Percentiles rank a stretch among this genome's conserved stretches.
Conservation (phyloP, 2,329 filamentous ascomycete species). For the Dactylellina sp. region DNA sequence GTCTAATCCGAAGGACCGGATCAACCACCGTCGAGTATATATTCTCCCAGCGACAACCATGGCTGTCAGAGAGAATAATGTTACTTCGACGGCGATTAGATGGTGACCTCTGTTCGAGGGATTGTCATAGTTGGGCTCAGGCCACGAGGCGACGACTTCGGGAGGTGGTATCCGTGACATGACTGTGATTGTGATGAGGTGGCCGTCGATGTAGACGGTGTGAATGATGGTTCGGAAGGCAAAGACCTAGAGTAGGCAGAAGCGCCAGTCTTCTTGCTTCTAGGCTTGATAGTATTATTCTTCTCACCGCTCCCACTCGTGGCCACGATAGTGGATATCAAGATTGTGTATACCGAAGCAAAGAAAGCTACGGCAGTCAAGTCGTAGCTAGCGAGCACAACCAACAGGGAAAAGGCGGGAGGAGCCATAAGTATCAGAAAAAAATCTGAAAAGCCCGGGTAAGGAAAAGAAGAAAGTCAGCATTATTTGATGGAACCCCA, state of each 20-base stretch:
- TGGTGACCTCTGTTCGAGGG: conserved; percentile 66
- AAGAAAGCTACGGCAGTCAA: conserved; percentile 55
- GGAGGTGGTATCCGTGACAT: conserved; percentile 62
- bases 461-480: conserved; percentile 9
- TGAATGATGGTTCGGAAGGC: neutral
- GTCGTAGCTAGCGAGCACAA: conserved; percentile 53
- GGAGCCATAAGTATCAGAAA: conserved; percentile 50
- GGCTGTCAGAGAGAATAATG: conserved; percentile 64
- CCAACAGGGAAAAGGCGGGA: conserved; percentile 55
- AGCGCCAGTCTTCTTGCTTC: conserved; percentile 26
- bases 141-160: conserved; percentile 66
- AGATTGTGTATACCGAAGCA: conserved; percentile 55
- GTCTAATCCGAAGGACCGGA: conserved; percentile 48
- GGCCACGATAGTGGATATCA: conserved; percentile 53
- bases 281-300: conserved; percentile 21
- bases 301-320: conserved; percentile 34
- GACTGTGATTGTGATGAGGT: neutral
- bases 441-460: conserved; percentile 33
- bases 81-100: conserved; percentile 64
- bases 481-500: conserved; percentile 2
- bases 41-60: conserved; percentile 65
- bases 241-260: conserved; percentile 9
- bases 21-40: conserved; percentile 60
- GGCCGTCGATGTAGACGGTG: conserved; percentile 7
- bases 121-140: conserved; percentile 66